Evolutionary conservation across 2,329 filamentous ascomycete species (phyloP).

Genomic region (Fusarium papillatum): DNA sequence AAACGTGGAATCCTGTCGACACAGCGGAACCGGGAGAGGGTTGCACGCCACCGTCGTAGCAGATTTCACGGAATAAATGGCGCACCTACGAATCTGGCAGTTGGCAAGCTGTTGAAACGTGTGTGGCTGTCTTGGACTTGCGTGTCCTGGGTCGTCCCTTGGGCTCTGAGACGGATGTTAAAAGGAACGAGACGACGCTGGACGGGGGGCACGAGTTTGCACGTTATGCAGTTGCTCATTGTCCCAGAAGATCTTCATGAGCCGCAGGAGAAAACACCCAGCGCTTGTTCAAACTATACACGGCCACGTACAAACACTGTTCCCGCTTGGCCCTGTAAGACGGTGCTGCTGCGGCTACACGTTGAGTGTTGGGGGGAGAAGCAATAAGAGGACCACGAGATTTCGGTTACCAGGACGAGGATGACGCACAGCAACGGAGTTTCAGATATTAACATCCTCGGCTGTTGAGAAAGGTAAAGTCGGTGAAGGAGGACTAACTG

Average conservation of each 20-base stretch:
- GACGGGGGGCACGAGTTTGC: neutral
- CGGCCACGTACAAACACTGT: neutral
- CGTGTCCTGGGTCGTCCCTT: neutral
- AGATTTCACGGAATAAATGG: conserved; percentile 32
- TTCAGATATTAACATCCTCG: conserved; percentile 4
- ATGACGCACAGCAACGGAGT: neutral
- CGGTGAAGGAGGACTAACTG: neutral
- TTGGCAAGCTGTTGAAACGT: conserved; percentile 1
- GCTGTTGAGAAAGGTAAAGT: conserved; percentile 10
- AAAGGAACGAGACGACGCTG: neutral
- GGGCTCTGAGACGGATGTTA: neutral
- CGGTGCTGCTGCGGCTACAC: neutral
- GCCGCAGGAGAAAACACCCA: neutral
- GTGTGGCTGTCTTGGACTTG: neutral
- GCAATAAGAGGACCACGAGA: neutral
- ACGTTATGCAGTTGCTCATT: neutral
- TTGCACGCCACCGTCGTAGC: conserved; percentile 35
- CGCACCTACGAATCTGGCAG: conserved; percentile 33
- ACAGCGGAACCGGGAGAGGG: conserved; percentile 18
- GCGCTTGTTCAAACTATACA: neutral
- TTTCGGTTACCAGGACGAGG: conserved; percentile 6
- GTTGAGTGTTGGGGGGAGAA: conserved; percentile 3
- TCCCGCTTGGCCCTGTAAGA: neutral
- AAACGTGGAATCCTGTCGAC: conserved; percentile 14
- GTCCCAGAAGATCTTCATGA: conserved; percentile 5